Conservation (phyloP, 352 stramenopile genomes). For the Globisporangium megalacanthum region DNA sequence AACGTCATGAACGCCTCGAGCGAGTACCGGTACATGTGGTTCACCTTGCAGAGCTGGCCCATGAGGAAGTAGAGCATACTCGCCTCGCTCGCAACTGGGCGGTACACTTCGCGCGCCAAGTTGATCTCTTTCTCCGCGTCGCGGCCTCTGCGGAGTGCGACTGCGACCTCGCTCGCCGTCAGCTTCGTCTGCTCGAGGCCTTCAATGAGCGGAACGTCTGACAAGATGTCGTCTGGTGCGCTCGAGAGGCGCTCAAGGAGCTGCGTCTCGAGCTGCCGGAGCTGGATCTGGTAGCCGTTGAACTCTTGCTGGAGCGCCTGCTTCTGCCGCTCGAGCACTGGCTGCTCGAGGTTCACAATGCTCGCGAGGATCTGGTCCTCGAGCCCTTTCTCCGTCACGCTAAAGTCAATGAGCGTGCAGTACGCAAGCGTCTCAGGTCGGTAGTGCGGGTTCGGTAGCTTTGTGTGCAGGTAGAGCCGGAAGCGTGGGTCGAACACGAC, state of each 20-base stretch:
- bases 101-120: constrained; percentile 86
- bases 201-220: constrained; percentile 90
- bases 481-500: constrained; percentile 88
- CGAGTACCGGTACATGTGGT: constrained; percentile 94
- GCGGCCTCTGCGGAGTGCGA: constrained; percentile 78
- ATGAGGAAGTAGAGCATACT: constrained; percentile 93
- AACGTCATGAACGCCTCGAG: constrained; percentile 89
- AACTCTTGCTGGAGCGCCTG: constrained; percentile 86
- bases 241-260: constrained; percentile 89
- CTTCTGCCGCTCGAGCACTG: constrained; percentile 85
- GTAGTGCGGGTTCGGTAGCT: constrained; percentile 91
- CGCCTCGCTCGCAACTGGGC: constrained; percentile 82
- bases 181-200: constrained; percentile 89
- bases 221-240: constrained; percentile 89
- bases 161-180: constrained; percentile 83
- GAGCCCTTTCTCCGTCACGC: constrained; percentile 87
- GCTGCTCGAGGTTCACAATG: constrained; percentile 89
- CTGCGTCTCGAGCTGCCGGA: constrained; percentile 86
- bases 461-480: constrained; percentile 88
- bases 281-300: constrained; percentile 91
- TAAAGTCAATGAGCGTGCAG: constrained; percentile 94
- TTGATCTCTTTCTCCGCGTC: constrained; percentile 91
- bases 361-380: constrained; percentile 88
- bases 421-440: constrained; percentile 89
- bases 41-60: constrained; percentile 82